Conservation (phyloP, 176 grass and related monocot genomes). For the Pontederia paniculata region DNA sequence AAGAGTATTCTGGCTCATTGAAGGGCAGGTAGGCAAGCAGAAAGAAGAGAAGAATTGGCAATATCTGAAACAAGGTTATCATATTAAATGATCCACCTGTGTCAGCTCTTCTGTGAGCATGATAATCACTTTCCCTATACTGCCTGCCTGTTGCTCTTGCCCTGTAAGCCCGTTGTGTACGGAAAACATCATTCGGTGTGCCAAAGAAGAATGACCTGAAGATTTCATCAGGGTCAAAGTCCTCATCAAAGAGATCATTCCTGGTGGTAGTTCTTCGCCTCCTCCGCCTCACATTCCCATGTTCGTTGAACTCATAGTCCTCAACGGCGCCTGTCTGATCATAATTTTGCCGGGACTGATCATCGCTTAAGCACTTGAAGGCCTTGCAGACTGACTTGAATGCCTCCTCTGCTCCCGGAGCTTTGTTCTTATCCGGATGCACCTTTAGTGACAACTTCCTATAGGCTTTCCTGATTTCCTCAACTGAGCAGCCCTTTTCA, state of each 20-base stretch:
- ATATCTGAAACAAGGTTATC: too few species aligned
- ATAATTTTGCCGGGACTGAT: conserved; percentile 60
- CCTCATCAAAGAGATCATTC: conserved; percentile 52
- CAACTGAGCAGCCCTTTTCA: conserved; percentile 61
- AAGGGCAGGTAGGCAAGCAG: conserved; percentile 76
- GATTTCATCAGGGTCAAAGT: conserved; percentile 91
- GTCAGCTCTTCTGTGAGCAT: background rate
- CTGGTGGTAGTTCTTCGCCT: too few species aligned
- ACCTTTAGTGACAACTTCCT: conserved; percentile 96
- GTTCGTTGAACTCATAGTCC: conserved; percentile 31
- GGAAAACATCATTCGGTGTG: conserved; percentile 49
- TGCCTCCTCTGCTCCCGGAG: conserved; percentile 73
- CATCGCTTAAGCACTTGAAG: conserved; percentile 83
- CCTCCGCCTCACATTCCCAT: conserved; percentile 20
- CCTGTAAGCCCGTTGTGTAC: conserved; percentile 61
- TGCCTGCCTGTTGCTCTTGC: conserved; percentile 47
- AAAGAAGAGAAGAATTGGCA: too few species aligned
- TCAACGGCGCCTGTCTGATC: conserved; percentile 77
- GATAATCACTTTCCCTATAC: conserved; percentile 9
- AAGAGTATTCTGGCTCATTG: conserved; percentile 62
- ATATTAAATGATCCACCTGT: too few species aligned
- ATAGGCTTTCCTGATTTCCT: conserved; percentile 92
- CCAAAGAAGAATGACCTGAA: conserved; percentile 98
- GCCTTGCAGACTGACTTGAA: conserved; percentile 94
- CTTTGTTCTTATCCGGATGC: conserved; percentile 96